These are phyloP conservation scores for Podila clonocystis DNA, from an alignment of 192 early-diverging fungal species.

Conservation along the genomic window DNA sequence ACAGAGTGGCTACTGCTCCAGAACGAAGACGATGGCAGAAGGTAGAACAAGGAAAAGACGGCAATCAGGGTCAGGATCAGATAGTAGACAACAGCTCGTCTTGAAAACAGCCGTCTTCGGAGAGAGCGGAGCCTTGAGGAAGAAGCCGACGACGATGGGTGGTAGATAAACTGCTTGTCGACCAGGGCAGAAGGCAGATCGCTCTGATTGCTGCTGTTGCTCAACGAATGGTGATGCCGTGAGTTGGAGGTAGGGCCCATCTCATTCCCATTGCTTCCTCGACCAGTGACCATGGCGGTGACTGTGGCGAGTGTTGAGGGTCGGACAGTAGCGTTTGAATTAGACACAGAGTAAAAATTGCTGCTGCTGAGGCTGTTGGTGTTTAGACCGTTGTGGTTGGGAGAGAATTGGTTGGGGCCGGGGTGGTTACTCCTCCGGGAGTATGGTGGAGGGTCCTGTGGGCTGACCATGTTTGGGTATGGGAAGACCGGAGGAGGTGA, in stretches of 20 bases:
- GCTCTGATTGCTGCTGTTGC: conserved; percentile 35
- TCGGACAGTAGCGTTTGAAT: conserved; percentile 27
- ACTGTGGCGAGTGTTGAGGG: conserved; percentile 37
- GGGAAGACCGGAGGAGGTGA: conserved; percentile 49
- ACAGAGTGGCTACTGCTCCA: conserved; percentile 16
- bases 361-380: conserved; percentile 43
- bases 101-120: conserved; percentile 21
- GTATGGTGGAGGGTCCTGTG: conserved; percentile 50
- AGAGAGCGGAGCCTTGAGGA: conserved; percentile 38
- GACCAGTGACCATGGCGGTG: conserved; percentile 16
- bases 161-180: conserved; percentile 48
- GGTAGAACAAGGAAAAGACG: conserved; percentile 29
- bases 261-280: neutral
- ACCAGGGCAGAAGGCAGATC: conserved; percentile 47
- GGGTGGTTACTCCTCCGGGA: conserved; percentile 39
- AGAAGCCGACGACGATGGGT: conserved; percentile 18
- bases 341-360: conserved; percentile 42
- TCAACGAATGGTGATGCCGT: conserved; percentile 35
- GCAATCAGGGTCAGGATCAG: conserved; percentile 29
- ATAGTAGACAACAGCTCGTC: conserved; percentile 8
- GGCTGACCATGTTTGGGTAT: conserved; percentile 36
- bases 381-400: conserved; percentile 15
- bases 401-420: neutral
- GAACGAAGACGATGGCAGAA: conserved; percentile 19
- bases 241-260: neutral